Conservation (phyloP, 176 grass and related monocot genomes). For the Eleusine coracana region DNA sequence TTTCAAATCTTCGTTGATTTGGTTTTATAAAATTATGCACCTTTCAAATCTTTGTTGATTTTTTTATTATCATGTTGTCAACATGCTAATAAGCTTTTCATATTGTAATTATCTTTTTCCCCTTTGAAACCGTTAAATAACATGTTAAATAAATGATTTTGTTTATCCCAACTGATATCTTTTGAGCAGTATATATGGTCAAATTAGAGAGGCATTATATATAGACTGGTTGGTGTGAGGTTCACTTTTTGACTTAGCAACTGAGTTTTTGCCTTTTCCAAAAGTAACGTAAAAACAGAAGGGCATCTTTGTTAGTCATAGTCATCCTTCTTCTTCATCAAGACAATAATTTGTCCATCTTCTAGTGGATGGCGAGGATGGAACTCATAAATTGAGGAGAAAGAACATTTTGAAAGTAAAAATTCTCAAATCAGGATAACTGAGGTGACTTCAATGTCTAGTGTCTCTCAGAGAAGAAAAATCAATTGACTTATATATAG, state of each 20-base stretch:
- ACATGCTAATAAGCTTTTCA: constrained; percentile 18
- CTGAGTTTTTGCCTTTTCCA: constrained; percentile 1
- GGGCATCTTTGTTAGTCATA: background rate
- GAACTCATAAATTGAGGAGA: constrained; percentile 7
- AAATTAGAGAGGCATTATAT: background rate
- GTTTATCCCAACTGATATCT: constrained; percentile 14
- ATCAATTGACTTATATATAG: background rate
- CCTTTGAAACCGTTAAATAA: background rate
- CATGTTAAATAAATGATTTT: background rate
- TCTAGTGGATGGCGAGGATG: constrained; percentile 1
- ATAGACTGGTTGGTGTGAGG: background rate
- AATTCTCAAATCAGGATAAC: background rate
- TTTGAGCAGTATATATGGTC: constrained; percentile 17
- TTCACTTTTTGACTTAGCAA: constrained; percentile 29
- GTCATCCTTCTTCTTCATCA: background rate
- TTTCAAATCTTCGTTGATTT: background rate
- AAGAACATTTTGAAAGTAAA: background rate
- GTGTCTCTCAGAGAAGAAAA: background rate
- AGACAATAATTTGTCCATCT: constrained; percentile 1
- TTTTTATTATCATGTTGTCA: constrained; percentile 34
- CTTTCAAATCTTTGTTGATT: background rate
- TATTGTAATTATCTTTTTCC: constrained; percentile 9
- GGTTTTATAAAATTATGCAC: constrained; percentile 25
- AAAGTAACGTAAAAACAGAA: constrained; percentile 17
- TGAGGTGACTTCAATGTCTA: background rate